Evolutionary conservation across 148 eudicot genomes (phyloP).

Genomic region (Rhododendron henanense): DNA sequence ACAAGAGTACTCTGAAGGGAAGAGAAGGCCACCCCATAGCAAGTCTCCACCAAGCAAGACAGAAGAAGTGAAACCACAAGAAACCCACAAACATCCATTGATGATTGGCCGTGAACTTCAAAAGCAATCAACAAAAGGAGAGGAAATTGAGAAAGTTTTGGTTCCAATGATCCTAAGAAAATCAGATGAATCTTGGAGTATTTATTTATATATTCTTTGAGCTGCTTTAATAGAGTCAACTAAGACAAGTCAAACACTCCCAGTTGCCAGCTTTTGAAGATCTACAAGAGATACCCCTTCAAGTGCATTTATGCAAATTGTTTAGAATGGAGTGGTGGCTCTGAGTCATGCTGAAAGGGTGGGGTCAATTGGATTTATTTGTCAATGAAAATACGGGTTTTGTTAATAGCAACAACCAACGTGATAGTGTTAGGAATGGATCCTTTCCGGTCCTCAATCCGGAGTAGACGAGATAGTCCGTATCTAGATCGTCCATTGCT

Average conservation of each 20-base stretch:
- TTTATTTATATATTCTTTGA: background rate
- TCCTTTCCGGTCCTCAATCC: too few species aligned
- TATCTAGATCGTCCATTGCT: too few species aligned
- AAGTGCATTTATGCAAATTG: background rate
- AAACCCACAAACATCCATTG: conserved; percentile 22
- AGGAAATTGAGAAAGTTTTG: background rate
- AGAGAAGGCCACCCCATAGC: conserved; percentile 42
- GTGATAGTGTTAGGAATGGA: too few species aligned
- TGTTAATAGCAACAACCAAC: background rate
- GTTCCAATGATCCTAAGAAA: background rate
- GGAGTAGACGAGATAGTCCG: too few species aligned
- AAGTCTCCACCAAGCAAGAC: conserved; percentile 20
- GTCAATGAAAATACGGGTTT: background rate
- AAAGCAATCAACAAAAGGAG: background rate
- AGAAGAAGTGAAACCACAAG: conserved; percentile 24
- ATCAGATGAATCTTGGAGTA: background rate
- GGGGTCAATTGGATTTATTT: background rate
- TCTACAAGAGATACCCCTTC: background rate
- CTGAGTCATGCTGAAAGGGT: conserved; percentile 14
- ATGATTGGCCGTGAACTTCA: conserved; percentile 1
- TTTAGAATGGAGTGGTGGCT: background rate
- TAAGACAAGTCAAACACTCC: conserved; percentile 13
- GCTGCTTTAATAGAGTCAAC: conserved; percentile 7
- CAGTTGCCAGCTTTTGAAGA: background rate
- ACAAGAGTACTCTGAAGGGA: conserved; percentile 39